Percentiles rank a stretch among this genome's conserved stretches.
phyloP scores from a whole-genome alignment of 257 asterid species.

The Catharanthus roseus region DNA sequence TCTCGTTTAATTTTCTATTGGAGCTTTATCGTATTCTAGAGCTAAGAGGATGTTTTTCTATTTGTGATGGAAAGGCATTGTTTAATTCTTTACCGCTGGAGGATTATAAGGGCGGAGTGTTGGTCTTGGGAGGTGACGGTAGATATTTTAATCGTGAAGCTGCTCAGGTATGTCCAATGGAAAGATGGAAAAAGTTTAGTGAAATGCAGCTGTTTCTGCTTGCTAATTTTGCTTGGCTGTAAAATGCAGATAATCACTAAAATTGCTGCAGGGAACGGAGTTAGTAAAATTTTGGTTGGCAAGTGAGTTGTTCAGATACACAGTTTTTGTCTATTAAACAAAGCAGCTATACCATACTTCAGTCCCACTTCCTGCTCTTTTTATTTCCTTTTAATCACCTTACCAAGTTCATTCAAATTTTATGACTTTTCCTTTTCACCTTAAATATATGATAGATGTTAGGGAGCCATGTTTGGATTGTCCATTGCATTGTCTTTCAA shows the following conservation, averaged over 20 bases:
- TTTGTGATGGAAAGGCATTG: conserved; percentile 49
- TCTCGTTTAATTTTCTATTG: conserved; percentile 2
- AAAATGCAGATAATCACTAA: conserved; percentile 74
- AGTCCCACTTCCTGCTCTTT: background rate
- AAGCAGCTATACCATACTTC: background rate
- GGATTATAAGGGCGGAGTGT: conserved; percentile 69
- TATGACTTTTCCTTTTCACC: background rate
- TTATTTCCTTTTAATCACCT: background rate
- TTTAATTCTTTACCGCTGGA: conserved; percentile 82
- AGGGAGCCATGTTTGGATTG: background rate
- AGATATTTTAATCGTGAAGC: conserved; percentile 90
- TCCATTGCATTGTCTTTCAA: too few relatives aligned
- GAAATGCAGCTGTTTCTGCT: conserved; percentile 6
- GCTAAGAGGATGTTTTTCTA: background rate
- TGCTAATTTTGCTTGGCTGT: conserved; percentile 24
- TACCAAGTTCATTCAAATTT: background rate
- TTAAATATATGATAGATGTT: background rate
- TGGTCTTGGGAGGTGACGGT: conserved; percentile 96
- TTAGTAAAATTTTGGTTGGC: conserved; percentile 85
- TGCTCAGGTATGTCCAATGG: conserved; percentile 57
- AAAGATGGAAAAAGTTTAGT: background rate
- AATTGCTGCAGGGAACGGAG: conserved; percentile 92
- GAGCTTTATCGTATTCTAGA: background rate
- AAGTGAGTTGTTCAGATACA: conserved; percentile 42
- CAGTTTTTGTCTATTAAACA: background rate